Conservation (phyloP, 805 yeast genomes). For the Tetrapisispora phaffii region DNA sequence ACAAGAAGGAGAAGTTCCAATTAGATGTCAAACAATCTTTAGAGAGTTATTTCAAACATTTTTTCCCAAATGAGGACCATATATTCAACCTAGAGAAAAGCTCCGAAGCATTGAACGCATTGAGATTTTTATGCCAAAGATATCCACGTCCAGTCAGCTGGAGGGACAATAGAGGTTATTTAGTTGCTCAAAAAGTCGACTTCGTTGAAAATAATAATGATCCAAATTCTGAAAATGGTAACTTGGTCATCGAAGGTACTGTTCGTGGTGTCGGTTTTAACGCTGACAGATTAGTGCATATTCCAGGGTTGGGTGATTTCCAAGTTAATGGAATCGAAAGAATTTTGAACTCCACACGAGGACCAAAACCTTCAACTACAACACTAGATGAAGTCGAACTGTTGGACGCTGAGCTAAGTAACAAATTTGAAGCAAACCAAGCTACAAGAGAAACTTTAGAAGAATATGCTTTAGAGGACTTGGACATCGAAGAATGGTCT, state of each 20-base stretch:
- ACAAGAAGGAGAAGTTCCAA: conserved; percentile 69
- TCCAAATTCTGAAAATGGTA: conserved; percentile 20
- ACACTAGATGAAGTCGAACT: conserved; percentile 11
- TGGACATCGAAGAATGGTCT: conserved; percentile 37
- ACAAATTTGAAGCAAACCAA: conserved; percentile 25
- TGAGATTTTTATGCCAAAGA: conserved; percentile 73
- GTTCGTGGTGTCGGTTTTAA: conserved; percentile 82
- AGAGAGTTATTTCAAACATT: conserved; percentile 57
- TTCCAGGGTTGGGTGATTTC: conserved; percentile 87
- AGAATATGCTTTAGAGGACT: conserved; percentile 47
- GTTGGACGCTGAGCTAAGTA: conserved; percentile 11
- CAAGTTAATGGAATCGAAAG: conserved; percentile 61
- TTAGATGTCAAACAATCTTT: conserved; percentile 56
- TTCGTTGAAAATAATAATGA: conserved; percentile 16
- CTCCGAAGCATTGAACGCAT: conserved; percentile 62
- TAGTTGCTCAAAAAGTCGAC: conserved; percentile 59
- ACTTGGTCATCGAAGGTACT: conserved; percentile 63
- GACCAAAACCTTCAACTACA: conserved; percentile 7
- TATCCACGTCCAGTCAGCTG: conserved; percentile 78
- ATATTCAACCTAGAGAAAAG: conserved; percentile 58
- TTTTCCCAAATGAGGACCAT: conserved; percentile 73
- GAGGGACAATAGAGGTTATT: conserved; percentile 89
- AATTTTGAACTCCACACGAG: conserved; percentile 27
- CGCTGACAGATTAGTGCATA: conserved; percentile 66
- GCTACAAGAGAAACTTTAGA: conserved; percentile 50